Conservation (phyloP, 2,329 filamentous ascomycete species). For the Cladophialophora chaetospira region DNA sequence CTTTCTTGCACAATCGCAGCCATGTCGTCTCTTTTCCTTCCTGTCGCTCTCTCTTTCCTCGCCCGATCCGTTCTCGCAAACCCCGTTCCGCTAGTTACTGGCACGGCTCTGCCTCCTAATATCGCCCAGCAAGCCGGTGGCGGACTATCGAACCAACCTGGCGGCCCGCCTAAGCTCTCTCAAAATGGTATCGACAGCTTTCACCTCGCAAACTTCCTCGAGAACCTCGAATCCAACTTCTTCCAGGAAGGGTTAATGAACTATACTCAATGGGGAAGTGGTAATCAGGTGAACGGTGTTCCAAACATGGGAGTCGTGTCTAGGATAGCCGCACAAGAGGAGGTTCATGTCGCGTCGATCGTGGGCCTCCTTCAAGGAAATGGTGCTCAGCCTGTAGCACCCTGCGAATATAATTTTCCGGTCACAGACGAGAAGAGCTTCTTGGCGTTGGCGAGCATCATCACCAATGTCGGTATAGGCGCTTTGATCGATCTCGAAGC, state of each 20-base stretch:
- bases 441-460: conserved; percentile 37
- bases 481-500: conserved; percentile 34
- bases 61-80: conserved; percentile 11
- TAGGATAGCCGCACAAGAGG: conserved; percentile 36
- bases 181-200: conserved; percentile 19
- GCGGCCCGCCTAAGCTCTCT: conserved; percentile 13
- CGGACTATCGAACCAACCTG: conserved; percentile 18
- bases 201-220: conserved; percentile 38
- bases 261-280: conserved; percentile 34
- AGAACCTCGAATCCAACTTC: conserved; percentile 36
- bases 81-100: conserved; percentile 17
- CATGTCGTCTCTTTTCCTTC: conserved; percentile 19
- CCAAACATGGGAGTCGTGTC: conserved; percentile 37
- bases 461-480: conserved; percentile 37
- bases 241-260: conserved; percentile 36
- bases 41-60: conserved; percentile 19
- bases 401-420: conserved; percentile 37
- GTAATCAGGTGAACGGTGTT: conserved; percentile 34
- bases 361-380: conserved; percentile 32
- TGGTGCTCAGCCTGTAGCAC: conserved; percentile 32
- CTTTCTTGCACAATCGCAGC: conserved; percentile 8
- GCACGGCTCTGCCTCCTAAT: conserved; percentile 19
- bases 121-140: conserved; percentile 24
- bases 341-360: conserved; percentile 33
- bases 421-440: conserved; percentile 34